phyloP scores from a whole-genome alignment of 306 rosid genomes.

The Carpinus fangiana region DNA sequence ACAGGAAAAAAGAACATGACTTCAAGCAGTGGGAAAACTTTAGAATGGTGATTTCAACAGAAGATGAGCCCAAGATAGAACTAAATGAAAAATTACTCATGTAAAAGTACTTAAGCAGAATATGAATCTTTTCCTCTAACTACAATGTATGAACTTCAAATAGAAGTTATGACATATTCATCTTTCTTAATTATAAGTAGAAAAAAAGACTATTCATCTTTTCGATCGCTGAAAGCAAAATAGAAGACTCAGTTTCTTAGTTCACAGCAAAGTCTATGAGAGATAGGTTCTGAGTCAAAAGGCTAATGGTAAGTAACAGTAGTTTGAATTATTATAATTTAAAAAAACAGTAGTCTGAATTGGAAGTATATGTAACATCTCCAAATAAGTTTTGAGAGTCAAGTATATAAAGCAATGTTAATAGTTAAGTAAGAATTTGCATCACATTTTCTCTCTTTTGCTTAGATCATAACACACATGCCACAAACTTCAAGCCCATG shows the following conservation, averaged over 20 bases:
- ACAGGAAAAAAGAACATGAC: neutral
- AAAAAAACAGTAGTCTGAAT: neutral
- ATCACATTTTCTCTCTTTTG: neutral
- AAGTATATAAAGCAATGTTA: neutral
- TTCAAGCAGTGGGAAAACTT: neutral
- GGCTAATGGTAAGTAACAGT: neutral
- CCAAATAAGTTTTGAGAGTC: neutral
- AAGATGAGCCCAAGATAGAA: neutral
- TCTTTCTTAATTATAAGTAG: neutral
- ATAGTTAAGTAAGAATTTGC: neutral
- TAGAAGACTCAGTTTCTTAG: neutral
- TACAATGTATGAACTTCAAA: neutral
- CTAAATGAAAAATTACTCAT: neutral
- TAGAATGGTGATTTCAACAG: neutral
- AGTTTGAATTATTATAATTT: neutral
- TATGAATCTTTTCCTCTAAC: neutral
- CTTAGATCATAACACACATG: neutral
- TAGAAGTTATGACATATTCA: neutral
- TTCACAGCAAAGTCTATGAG: neutral
- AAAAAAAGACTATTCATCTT: neutral
- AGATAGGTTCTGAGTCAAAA: neutral
- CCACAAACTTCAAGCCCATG: too few species aligned
- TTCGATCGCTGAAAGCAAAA: neutral
- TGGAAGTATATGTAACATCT: neutral
- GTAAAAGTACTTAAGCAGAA: neutral